phyloP scores from a whole-genome alignment of 2,329 filamentous ascomycete species.

The Nectriaceae sp. region DNA sequence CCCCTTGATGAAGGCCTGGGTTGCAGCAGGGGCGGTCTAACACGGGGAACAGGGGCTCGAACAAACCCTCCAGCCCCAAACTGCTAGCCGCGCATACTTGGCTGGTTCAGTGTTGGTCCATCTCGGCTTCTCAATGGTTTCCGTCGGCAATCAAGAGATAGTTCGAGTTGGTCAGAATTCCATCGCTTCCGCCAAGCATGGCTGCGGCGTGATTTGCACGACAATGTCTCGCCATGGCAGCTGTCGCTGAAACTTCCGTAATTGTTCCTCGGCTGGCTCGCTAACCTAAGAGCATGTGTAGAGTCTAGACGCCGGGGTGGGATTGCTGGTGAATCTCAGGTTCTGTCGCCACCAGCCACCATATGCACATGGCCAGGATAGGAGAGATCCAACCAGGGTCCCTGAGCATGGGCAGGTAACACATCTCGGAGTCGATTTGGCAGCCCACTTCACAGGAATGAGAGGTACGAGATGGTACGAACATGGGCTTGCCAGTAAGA shows the following conservation, averaged over 20 bases:
- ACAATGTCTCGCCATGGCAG: neutral
- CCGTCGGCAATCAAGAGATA: too few relatives aligned
- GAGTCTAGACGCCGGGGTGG: neutral
- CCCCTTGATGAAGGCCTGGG: too few relatives aligned
- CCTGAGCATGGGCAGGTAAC: neutral
- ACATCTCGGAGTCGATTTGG: neutral
- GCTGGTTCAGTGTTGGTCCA: too few relatives aligned
- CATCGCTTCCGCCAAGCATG: neutral
- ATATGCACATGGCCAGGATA: neutral
- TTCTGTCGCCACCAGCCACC: neutral
- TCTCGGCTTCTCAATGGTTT: too few relatives aligned
- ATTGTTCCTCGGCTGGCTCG: neutral
- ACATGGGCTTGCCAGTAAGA: too few relatives aligned
- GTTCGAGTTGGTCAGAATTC: too few relatives aligned
- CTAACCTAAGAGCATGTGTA: neutral
- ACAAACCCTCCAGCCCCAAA: too few relatives aligned
- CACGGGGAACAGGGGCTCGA: too few relatives aligned
- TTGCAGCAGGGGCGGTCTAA: too few relatives aligned
- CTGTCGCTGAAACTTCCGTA: neutral
- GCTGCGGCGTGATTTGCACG: neutral
- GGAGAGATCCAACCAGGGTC: neutral
- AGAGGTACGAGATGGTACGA: neutral
- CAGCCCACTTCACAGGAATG: neutral
- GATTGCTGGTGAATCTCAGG: neutral
- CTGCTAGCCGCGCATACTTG: too few relatives aligned